These are phyloP conservation scores for Myxozyma lipomycoides DNA, from an alignment of 805 yeast genomes.

Conservation along the genomic window DNA sequence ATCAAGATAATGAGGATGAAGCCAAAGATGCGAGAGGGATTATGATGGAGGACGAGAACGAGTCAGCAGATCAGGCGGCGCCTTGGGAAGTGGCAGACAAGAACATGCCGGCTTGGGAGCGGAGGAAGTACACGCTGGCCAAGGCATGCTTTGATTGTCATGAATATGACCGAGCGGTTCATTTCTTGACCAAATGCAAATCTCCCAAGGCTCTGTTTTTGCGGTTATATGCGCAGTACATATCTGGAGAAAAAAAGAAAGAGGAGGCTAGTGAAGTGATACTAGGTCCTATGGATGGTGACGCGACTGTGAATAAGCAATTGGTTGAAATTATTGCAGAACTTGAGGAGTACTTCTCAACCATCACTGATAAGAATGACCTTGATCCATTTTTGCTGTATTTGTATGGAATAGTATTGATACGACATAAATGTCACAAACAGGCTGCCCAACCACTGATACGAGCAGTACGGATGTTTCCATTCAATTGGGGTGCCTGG, in stretches of 20 bases:
- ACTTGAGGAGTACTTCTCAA: constrained; percentile 36
- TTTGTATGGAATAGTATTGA: constrained; percentile 62
- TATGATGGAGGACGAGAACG: constrained; percentile 7
- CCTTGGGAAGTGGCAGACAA: background rate
- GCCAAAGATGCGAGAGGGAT: constrained; percentile 32
- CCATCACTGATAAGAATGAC: constrained; percentile 20
- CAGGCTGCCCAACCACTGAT: constrained; percentile 60
- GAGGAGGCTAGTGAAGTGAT: constrained; percentile 72
- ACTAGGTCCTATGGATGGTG: constrained; percentile 38
- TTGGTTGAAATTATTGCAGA: constrained; percentile 41
- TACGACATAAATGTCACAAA: constrained; percentile 56
- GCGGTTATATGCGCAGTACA: constrained; percentile 60
- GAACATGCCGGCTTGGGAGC: constrained; percentile 35
- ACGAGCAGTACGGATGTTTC: constrained; percentile 61
- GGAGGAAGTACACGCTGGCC: constrained; percentile 54
- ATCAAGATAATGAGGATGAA: constrained; percentile 60
- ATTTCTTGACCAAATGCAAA: constrained; percentile 49
- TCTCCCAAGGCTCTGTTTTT: constrained; percentile 57
- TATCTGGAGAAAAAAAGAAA: constrained; percentile 70
- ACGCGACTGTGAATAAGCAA: constrained; percentile 35
- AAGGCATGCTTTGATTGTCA: constrained; percentile 71
- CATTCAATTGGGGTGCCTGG: constrained; percentile 95
- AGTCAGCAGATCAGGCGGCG: background rate
- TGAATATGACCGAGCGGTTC: constrained; percentile 77
- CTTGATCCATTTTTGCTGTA: constrained; percentile 63